Evolutionary conservation across 2,329 filamentous ascomycete species (phyloP), one percentile per base, ranked within the genome.

Genomic region (Pyrenochaeta sp.): DNA sequence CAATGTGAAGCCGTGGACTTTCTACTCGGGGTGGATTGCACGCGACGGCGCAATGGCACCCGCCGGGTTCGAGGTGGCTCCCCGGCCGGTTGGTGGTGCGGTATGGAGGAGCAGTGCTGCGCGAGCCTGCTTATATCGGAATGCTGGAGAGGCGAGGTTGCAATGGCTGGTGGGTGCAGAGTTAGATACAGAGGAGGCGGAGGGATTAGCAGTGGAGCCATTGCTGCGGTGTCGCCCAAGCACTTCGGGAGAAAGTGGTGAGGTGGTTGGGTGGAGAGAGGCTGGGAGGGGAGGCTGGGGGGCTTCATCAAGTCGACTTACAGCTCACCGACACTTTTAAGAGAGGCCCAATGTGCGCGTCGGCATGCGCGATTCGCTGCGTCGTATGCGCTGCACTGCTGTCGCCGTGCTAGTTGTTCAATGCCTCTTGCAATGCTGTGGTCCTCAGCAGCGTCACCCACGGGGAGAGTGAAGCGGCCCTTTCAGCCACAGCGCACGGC

Each of bases 111-210:
- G 49, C 42, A 45, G 54, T 45, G 61, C 58, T 51, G 59, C 58
- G 49, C 53, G 45, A 21, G 36, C 40, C 17, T 61, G 61, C 54
- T 61, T 62, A 58, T 65, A 56, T 54, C 54, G 56, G 40, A 49
- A 58, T 54, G 55, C 56, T 49, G 56, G 23, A 27, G 23, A 49
- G 46, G 31, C 48, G 37, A n/a, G 17, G 45, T 30, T 30, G 54
- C 54, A 61, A 54, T 66, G 61, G 65, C 65, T 67, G 61, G 56
- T 55, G 31, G 45, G 48, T 50, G 52, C 39, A 49, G 56, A 43
- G 59, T 61, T 58, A 64, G 62, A 63, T 58, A 66, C 58, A 61
- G 54, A 57, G 56, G 49, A 48, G 54, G 54, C 55, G 53, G 64
- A 58, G 54, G 55, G 53, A 48, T 54, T 63, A 52, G 58, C 54